Conservation (phyloP, 805 yeast species). For the Lipomyces kockii region DNA sequence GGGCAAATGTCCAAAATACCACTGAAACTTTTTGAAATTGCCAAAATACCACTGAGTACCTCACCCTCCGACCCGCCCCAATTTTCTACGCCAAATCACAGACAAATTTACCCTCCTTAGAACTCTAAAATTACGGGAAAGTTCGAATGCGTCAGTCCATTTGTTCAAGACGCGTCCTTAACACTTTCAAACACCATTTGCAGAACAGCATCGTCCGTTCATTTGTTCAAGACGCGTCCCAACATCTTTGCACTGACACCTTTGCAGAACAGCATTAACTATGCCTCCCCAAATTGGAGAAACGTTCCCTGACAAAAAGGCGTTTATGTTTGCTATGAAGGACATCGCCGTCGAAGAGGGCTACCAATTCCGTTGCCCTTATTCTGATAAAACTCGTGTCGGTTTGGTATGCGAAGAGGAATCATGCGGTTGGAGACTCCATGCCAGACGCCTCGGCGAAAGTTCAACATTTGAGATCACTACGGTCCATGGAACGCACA, state of each 20-base stretch:
- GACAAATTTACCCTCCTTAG: not conserved
- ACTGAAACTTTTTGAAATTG: no score
- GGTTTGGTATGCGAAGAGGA: not conserved
- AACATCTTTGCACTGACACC: no score
- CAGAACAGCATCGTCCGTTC: no score
- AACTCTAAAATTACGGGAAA: not conserved
- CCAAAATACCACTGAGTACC: not conserved
- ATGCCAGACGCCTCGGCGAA: not conserved
- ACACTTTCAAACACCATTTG: no score
- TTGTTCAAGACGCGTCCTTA: no score
- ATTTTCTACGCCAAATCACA: not conserved
- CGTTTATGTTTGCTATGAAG: slow-evolving; percentile 6
- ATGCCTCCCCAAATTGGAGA: slow-evolving; percentile 4
- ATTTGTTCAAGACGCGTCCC: not conserved
- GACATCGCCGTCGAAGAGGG: slow-evolving; percentile 2
- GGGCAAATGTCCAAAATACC: no score
- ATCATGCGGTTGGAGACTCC: not conserved
- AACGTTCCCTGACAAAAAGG: slow-evolving; percentile 7
- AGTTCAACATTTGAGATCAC: slow-evolving; percentile 5
- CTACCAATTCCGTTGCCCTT: not conserved
- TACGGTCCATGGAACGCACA: not conserved
- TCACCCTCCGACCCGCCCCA: not conserved
- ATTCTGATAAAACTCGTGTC: slow-evolving; percentile 1
- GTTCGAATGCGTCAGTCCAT: not conserved
- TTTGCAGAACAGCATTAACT: not conserved